phyloP scores from a whole-genome alignment of 495 filamentous ascomycete genomes.

The Pyrenopolyporus hunteri region DNA sequence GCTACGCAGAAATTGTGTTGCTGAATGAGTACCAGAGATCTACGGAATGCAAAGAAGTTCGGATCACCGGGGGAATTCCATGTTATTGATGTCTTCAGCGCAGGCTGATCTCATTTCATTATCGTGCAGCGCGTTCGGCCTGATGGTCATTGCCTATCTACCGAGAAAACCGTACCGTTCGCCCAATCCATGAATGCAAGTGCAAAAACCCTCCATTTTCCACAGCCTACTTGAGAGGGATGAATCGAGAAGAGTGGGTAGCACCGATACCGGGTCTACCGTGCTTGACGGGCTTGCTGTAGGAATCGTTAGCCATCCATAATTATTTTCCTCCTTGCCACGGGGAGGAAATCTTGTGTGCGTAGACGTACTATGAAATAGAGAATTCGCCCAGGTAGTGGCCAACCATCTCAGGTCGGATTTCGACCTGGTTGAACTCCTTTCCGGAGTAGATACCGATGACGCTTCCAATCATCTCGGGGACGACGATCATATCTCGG shows the following conservation, averaged over 20 bases:
- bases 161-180: constrained; percentile 40
- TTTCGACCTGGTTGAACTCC: constrained; percentile 99
- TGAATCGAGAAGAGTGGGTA: constrained; percentile 91
- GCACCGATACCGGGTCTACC: constrained; percentile 99
- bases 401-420: constrained; percentile 99
- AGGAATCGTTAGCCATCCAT: constrained; percentile 47
- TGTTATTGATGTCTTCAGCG: constrained; percentile 14
- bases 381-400: constrained; percentile 99
- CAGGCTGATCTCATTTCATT: constrained; percentile 36
- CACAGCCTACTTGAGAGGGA: constrained; percentile 30
- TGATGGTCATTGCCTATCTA: constrained; percentile 40
- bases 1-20: neutral
- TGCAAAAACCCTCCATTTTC: constrained; percentile 35
- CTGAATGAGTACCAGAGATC: neutral
- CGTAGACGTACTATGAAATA: constrained; percentile 91
- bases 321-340: neutral
- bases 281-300: constrained; percentile 99
- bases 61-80: neutral
- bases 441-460: constrained; percentile 99
- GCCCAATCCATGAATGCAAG: constrained; percentile 42
- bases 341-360: neutral
- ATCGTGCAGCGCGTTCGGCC: constrained; percentile 35
- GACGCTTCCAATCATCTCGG: constrained; percentile 98
- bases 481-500: constrained; percentile 99
- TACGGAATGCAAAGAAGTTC: neutral